These are phyloP conservation scores for Adansonia gregorii DNA, from an alignment of 441 rosid genomes.

Conservation along the genomic window DNA sequence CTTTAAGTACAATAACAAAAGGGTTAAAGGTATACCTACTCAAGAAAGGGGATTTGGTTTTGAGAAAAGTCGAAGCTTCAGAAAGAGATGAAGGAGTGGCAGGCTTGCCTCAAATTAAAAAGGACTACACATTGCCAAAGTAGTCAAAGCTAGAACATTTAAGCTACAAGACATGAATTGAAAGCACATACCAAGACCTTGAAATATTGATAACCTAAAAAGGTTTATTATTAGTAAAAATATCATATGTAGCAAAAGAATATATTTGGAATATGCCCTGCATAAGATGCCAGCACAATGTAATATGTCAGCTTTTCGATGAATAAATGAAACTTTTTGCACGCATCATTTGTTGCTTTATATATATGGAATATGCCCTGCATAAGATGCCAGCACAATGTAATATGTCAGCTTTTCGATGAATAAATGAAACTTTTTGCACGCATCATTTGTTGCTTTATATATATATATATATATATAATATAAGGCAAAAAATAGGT, in stretches of 20 bases:
- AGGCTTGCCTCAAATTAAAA: background rate
- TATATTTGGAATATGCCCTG: no score
- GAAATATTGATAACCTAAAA: background rate
- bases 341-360: no score
- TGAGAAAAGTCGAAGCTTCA: background rate
- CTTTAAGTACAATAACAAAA: no score
- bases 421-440: no score
- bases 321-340: no score
- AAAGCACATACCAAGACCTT: background rate
- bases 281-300: background rate
- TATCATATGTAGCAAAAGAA: background rate
- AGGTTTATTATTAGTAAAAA: background rate
- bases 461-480: no score
- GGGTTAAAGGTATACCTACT: background rate
- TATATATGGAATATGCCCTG: no score
- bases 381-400: background rate
- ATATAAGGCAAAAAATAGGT: no score
- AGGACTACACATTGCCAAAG: background rate
- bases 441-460: no score
- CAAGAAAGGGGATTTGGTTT: background rate
- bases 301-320: background rate
- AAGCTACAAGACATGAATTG: background rate
- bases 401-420: background rate
- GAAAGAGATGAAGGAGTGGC: background rate
- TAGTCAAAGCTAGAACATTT: background rate